Evolutionary conservation across 148 eudicot species (phyloP), one percentile per base, ranked within the genome.

Genomic region (Arctostaphylos glauca): DNA sequence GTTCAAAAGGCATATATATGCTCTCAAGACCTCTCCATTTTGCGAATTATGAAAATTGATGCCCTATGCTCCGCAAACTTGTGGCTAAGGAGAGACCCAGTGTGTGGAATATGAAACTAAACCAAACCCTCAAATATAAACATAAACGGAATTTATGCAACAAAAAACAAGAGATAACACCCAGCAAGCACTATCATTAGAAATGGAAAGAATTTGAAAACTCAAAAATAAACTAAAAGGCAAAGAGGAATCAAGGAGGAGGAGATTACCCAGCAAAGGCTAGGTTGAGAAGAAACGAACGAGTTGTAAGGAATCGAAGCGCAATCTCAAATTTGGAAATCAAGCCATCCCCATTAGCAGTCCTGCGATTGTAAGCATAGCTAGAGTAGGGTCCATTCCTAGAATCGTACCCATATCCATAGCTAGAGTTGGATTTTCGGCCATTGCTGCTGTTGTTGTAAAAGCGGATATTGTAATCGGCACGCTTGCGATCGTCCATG

Each of bases 401-500:
- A 68, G 46, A 14, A 68, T 49, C 50, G 72, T 81, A 62, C 13
- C 83, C 82, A 74, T 83, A 81, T 0, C 79, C 86, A 68, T 84
- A 81, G 5, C 66, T 15, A 80, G 68, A 85, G 81, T 50, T 59
- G 66, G 52, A 23, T 43, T 44, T 44, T n/a, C 62, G 70, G 52
- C 21, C 54, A 74, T 25, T 80, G 41, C n/a, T 47, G n/a, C 78
- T 76, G 44, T 81, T 83, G n/a, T 25, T 54, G 47, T 76, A 72
- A 31, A 52, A 66, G 0, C 83, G 83, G 44, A 89, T 38, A 85
- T 95, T 91, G 67, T 92, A 96, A 4, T 90, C 89, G 18, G 94
- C 92, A 12, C 98, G 97, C 80, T 92, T 96, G 10, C 87, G 87
- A 88, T 96, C 98, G 54, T 96, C 97, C 58, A 88, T 90, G 3